phyloP scores from a whole-genome alignment of 768 basidiomycete species.

The Kondoa malvinella region DNA sequence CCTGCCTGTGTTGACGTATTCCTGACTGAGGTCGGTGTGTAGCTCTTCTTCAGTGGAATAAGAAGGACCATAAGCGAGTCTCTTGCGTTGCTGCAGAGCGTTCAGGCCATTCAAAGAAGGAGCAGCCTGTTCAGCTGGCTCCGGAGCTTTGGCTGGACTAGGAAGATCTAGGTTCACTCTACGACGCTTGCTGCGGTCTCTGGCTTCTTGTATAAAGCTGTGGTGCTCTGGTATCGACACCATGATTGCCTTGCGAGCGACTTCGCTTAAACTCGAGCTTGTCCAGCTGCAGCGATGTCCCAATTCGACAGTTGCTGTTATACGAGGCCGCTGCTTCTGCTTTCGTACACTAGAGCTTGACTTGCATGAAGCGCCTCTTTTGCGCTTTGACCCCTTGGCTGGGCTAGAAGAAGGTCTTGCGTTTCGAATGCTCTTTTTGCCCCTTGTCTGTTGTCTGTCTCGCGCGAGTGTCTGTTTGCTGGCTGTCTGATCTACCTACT shows the following conservation, averaged over 20 bases:
- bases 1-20: slow-evolving; percentile 76
- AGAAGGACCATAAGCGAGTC: slow-evolving; percentile 8
- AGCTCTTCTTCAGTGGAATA: slow-evolving; percentile 50
- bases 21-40: slow-evolving; percentile 79
- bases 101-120: neutral
- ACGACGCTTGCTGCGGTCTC: neutral
- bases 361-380: no score
- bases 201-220: neutral
- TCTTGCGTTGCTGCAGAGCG: neutral
- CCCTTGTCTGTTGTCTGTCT: no score
- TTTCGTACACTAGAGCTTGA: no score
- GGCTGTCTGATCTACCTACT: no score
- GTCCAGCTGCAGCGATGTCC: no score
- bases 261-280: no score
- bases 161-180: neutral
- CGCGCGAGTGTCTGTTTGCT: no score
- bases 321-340: neutral
- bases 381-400: no score
- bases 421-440: no score
- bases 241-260: no score
- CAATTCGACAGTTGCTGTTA: neutral
- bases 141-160: neutral
- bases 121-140: neutral
- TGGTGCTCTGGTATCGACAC: no score
- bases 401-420: no score